Conservation (phyloP, 2,329 filamentous ascomycete genomes). For the Chrysoporthe puriensis region DNA sequence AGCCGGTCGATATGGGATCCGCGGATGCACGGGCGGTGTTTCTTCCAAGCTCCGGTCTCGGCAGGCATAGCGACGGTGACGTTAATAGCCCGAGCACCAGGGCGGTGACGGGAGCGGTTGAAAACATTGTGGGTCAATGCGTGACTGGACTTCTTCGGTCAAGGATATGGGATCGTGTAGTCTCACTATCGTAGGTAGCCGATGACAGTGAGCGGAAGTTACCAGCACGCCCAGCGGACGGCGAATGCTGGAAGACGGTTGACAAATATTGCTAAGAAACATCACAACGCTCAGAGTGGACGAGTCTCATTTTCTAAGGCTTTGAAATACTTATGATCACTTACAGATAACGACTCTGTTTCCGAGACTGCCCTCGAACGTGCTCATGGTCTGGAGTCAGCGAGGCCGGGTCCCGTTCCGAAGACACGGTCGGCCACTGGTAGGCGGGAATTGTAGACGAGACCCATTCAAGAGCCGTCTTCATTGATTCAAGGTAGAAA, state of each 20-base stretch:
- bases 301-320: not conserved
- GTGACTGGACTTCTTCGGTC: not conserved
- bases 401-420: not conserved
- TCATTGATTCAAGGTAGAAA: not conserved
- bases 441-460: not conserved
- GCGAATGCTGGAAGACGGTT: not conserved
- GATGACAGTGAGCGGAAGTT: not conserved
- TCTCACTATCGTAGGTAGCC: not conserved
- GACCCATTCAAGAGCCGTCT: not conserved
- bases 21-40: not conserved
- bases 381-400: not conserved
- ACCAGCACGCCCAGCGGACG: not conserved
- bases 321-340: not conserved
- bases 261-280: not conserved
- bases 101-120: not conserved
- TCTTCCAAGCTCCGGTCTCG: not conserved
- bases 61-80: not conserved
- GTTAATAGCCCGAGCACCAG: not conserved
- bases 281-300: not conserved
- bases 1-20: not conserved
- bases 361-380: conserved; percentile 4
- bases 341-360: not conserved
- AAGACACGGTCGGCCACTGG: not conserved
- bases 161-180: not conserved
- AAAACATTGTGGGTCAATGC: too few relatives aligned